These are phyloP conservation scores for Eutypa lata DNA, from an alignment of 2,329 filamentous ascomycete species.

Conservation along the genomic window DNA sequence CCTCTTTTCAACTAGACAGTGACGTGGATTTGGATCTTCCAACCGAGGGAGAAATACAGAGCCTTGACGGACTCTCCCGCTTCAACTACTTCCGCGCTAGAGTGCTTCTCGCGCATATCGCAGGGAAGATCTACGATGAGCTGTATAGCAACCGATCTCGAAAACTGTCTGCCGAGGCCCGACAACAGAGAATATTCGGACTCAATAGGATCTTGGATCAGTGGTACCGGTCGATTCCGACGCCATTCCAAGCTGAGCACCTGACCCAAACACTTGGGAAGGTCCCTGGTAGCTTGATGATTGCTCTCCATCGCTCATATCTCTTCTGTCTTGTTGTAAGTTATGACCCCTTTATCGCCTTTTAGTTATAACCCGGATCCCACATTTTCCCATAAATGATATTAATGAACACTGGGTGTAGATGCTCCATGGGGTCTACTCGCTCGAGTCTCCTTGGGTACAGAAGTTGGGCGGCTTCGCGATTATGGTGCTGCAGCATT, in stretches of 20 bases:
- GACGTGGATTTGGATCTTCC: constrained; percentile 41
- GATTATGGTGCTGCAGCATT: constrained; percentile 18
- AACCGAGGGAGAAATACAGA: constrained; percentile 30
- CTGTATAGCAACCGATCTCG: constrained; percentile 30
- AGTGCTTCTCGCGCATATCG: constrained; percentile 37
- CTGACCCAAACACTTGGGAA: constrained; percentile 26
- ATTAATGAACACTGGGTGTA: neutral
- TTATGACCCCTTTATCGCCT: neutral
- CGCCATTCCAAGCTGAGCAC: constrained; percentile 31
- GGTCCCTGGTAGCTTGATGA: constrained; percentile 31
- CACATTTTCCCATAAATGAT: too few relatives aligned
- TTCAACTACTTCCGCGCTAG: constrained; percentile 38
- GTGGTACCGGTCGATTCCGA: constrained; percentile 34
- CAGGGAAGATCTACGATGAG: constrained; percentile 39
- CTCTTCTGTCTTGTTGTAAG: constrained; percentile 28
- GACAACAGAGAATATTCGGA: constrained; percentile 24
- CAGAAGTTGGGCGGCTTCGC: constrained; percentile 28
- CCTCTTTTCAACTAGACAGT: constrained; percentile 35
- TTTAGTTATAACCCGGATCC: too few relatives aligned
- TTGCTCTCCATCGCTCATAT: constrained; percentile 35
- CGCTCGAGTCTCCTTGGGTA: constrained; percentile 35
- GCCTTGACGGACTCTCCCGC: constrained; percentile 28
- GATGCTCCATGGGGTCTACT: constrained; percentile 37
- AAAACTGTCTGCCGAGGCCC: constrained; percentile 22
- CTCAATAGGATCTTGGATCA: constrained; percentile 29